Percentiles rank a stretch among this genome's conserved stretches.
Conservation (phyloP, 331 rosid species). For the Stylosanthes scabra region DNA sequence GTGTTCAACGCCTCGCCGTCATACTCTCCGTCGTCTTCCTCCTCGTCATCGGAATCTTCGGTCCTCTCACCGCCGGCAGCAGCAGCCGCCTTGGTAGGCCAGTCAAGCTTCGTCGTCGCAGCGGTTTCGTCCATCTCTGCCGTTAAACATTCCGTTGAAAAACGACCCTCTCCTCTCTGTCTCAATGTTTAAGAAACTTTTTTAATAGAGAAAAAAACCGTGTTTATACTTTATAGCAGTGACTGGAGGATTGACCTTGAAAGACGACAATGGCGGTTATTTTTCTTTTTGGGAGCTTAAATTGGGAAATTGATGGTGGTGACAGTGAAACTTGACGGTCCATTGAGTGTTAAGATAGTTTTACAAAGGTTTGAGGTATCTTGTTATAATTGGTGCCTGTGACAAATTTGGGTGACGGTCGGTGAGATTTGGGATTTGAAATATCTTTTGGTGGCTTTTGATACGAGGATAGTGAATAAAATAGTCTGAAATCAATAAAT, state of each 20-base stretch:
- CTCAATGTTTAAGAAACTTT: too few relatives aligned
- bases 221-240: background rate
- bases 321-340: slow-evolving; percentile 3
- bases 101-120: background rate
- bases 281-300: background rate
- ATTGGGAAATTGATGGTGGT: background rate
- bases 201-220: background rate
- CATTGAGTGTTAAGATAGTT: background rate
- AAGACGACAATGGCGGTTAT: slow-evolving; percentile 15
- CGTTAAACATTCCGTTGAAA: slow-evolving; percentile 14
- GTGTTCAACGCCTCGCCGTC: slow-evolving; percentile 39
- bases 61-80: background rate
- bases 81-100: slow-evolving; percentile 14
- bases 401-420: background rate
- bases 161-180: background rate
- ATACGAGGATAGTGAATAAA: background rate
- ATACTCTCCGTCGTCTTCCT: background rate
- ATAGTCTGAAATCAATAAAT: too few relatives aligned
- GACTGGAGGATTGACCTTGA: background rate
- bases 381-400: slow-evolving; percentile 12
- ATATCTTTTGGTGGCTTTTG: background rate
- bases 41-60: background rate
- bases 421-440: background rate
- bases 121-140: slow-evolving; percentile 36
- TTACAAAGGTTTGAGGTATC: background rate